phyloP scores from a whole-genome alignment of 1,284 basidiomycete genomes.

The Athelia sp. region DNA sequence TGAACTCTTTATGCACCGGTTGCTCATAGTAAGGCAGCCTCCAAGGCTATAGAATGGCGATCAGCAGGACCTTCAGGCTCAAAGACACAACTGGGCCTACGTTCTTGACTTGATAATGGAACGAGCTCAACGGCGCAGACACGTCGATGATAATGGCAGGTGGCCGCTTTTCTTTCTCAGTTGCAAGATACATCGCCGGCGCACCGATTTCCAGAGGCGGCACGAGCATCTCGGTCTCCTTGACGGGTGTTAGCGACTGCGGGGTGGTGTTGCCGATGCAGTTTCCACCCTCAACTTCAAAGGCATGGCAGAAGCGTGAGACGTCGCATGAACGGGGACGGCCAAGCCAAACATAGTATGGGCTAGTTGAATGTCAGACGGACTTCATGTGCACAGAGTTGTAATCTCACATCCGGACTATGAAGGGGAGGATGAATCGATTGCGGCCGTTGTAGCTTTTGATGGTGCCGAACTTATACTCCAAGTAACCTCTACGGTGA shows the following conservation, averaged over 20 bases:
- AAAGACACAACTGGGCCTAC: conserved; percentile 30
- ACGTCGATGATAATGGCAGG: conserved; percentile 40
- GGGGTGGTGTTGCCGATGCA: conserved; percentile 50
- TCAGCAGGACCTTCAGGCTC: conserved; percentile 1
- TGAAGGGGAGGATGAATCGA: conserved; percentile 63
- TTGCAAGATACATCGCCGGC: conserved; percentile 27
- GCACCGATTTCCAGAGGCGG: conserved; percentile 38
- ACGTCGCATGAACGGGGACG: conserved; percentile 65
- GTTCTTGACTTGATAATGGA: conserved; percentile 70
- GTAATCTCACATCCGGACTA: conserved; percentile 64
- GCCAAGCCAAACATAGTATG: conserved; percentile 78
- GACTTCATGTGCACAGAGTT: too few species aligned
- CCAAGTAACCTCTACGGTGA: conserved; percentile 70
- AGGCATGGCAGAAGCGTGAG: conserved; percentile 54
- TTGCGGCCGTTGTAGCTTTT: conserved; percentile 75
- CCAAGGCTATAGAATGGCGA: conserved; percentile 42
- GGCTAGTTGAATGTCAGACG: conserved; percentile 27
- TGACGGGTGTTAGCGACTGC: conserved; percentile 25
- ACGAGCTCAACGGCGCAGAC: conserved; percentile 60
- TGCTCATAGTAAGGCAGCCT: conserved; percentile 77
- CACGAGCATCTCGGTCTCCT: conserved; percentile 22
- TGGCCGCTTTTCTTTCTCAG: conserved; percentile 1
- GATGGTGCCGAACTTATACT: conserved; percentile 78
- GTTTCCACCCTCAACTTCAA: conserved; percentile 72
- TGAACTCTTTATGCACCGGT: conserved; percentile 71